phyloP scores from a whole-genome alignment of 2,329 filamentous ascomycete genomes.

The Canariomyces notabilis region DNA sequence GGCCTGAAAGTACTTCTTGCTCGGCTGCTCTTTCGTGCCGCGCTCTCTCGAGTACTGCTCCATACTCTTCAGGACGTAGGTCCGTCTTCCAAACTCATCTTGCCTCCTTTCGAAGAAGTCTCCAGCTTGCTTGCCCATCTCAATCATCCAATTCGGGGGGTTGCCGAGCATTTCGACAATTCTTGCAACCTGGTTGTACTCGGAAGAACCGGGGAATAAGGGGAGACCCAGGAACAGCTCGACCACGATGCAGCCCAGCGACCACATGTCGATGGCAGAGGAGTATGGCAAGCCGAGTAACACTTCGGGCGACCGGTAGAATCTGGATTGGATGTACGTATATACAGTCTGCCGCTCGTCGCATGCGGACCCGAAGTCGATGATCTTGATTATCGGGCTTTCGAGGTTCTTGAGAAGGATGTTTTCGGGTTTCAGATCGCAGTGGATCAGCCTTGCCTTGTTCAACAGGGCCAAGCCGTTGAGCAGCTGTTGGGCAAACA shows the following conservation, averaged over 20 bases:
- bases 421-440: conserved; percentile 96
- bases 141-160: conserved; percentile 97
- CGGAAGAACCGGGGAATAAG: conserved; percentile 92
- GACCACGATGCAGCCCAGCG: conserved; percentile 94
- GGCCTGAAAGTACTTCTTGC: conserved; percentile 98
- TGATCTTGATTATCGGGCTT: conserved; percentile 99
- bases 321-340: conserved; percentile 97
- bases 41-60: conserved; percentile 96
- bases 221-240: conserved; percentile 93
- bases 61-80: conserved; percentile 92
- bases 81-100: conserved; percentile 88
- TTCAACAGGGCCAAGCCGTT: conserved; percentile 89
- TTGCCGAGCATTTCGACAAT: conserved; percentile 98
- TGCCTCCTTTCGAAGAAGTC: conserved; percentile 93
- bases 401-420: conserved; percentile 97
- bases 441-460: conserved; percentile 95
- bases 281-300: conserved; percentile 94
- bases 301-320: conserved; percentile 96
- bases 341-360: conserved; percentile 98
- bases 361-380: conserved; percentile 97
- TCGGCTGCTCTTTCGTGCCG: conserved; percentile 94
- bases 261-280: conserved; percentile 99
- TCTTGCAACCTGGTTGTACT: conserved; percentile 96
- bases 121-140: conserved; percentile 95
- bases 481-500: conserved; percentile 94